phyloP scores from a whole-genome alignment of 176 grass and related monocot species.

The Carex scoparia region DNA sequence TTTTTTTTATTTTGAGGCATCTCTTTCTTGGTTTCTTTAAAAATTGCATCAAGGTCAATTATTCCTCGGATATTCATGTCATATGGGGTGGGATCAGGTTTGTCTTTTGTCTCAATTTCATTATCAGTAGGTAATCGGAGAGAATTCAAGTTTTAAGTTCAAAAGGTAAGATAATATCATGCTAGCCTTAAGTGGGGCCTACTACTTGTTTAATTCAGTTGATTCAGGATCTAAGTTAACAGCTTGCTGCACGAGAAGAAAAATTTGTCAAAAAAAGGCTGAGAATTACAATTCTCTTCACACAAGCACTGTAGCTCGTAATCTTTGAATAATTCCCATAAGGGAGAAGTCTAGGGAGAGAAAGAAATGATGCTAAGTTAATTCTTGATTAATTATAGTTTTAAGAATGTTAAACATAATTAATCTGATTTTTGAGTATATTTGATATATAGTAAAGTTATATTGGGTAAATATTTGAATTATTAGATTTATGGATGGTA shows the following conservation, averaged over 20 bases:
- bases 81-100: conserved; percentile 33
- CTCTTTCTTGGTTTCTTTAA: conserved; percentile 38
- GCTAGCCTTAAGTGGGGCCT: conserved; percentile 42
- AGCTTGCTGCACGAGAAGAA: conserved; percentile 50
- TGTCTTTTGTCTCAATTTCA: conserved; percentile 25
- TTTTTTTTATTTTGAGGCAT: conserved; percentile 5
- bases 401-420: no score
- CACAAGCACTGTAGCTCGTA: no score
- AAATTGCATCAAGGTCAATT: background rate
- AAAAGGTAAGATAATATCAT: conserved; percentile 73
- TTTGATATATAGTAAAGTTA: no score
- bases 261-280: background rate
- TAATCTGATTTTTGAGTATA: no score
- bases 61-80: conserved; percentile 39
- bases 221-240: conserved; percentile 61
- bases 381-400: no score
- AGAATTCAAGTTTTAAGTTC: conserved; percentile 57
- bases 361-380: no score
- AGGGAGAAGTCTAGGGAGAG: no score
- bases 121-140: conserved; percentile 19
- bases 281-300: background rate
- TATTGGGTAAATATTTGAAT: no score
- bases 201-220: conserved; percentile 45
- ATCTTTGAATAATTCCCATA: no score
- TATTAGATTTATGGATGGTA: no score